Evolutionary conservation across 1,284 basidiomycete species (phyloP), one percentile per base, ranked within the genome.

Genomic region (Spongispora temasekensis): DNA sequence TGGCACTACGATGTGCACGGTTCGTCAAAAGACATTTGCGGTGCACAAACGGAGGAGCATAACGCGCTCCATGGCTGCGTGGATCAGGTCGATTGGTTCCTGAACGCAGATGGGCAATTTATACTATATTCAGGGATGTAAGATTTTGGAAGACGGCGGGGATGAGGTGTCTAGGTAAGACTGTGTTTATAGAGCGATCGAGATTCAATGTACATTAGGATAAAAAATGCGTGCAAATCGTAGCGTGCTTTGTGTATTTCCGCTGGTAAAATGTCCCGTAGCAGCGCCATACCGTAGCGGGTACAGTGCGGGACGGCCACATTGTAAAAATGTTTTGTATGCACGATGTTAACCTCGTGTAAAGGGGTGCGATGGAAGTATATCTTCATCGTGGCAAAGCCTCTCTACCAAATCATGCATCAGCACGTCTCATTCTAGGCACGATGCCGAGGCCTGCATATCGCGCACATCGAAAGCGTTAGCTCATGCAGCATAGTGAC

Each of bases 81-180:
- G 71, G 64, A 62, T 71, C 51, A 58, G 62, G 53, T 69, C 68
- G 40, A 63, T 73, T 5, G 64, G 66, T 34, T 56, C 57, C 10
- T 61, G 52, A 65, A 53, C 23, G 27, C 30, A 27, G 25, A 25
- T 19, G 15, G 57, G 32, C 30, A 21, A 57, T 13, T 55, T 46
- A 53, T 51, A 42, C 19, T 37, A 30, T 42, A 34, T 28, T 28
- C 37, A 44, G 32, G 21, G 44, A 46, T 63, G 61, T 58, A 35
- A 6, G 37, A 31, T 31, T 4, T 21, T 48, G 44, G 4, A n/a
- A 21, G 32, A 13, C 10, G 28, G 40, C 28, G 61, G 27, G 17
- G 21, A 21, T 27, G 37, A 15, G 6, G 9, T 25, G 34, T 21
- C 30, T 34, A 21, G 42, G 9, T 2, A 37, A 40, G 32, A 12